These are phyloP conservation scores for Colletotrichum sidae DNA, from an alignment of 2,329 filamentous ascomycete genomes.

Conservation along the genomic window DNA sequence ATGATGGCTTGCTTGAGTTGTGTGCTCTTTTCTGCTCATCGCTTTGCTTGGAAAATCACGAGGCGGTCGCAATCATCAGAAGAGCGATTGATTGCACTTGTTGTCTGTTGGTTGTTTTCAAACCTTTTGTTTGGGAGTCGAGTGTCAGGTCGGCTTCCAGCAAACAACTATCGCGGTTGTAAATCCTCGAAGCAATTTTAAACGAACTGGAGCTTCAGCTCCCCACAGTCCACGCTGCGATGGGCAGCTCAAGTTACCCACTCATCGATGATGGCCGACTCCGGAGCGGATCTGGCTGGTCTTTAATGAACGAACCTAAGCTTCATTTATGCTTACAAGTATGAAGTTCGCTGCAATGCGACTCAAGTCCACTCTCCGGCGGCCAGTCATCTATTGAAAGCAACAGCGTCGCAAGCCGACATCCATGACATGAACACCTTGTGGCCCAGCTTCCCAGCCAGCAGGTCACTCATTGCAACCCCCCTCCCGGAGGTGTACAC, in stretches of 20 bases:
- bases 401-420: slow-evolving; percentile 31
- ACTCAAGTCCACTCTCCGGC: neutral
- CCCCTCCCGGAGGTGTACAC: neutral
- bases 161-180: too few species aligned
- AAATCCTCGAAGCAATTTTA: too few species aligned
- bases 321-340: slow-evolving; percentile 2
- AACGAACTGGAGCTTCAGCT: too few species aligned
- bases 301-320: neutral
- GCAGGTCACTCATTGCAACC: slow-evolving; percentile 13
- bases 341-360: slow-evolving; percentile 5
- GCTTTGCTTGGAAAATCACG: neutral
- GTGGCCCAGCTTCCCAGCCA: neutral
- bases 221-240: neutral
- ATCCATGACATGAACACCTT: slow-evolving; percentile 19
- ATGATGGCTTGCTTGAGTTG: neutral
- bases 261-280: too few species aligned
- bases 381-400: slow-evolving; percentile 10
- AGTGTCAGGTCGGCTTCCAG: too few species aligned
- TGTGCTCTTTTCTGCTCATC: neutral
- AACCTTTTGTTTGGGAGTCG: too few species aligned
- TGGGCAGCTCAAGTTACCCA: too few species aligned
- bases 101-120: too few species aligned
- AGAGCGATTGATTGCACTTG: neutral
- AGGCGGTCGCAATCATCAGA: neutral
- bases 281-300: too few species aligned